Evolutionary conservation across 106 monocot species (phyloP).

Genomic region (Dendrobium nobile): DNA sequence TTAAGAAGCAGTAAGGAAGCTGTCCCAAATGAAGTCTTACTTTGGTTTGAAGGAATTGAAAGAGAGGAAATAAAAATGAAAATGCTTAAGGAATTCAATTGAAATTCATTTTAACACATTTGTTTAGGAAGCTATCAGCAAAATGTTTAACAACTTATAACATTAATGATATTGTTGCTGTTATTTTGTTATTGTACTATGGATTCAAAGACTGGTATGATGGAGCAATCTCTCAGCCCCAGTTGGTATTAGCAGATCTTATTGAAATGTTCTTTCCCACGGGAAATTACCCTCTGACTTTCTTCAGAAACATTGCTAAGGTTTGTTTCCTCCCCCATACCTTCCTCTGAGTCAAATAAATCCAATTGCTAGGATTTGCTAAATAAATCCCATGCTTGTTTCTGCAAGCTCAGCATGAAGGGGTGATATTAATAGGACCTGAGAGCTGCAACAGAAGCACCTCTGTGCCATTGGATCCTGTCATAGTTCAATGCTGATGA

Average conservation of each 20-base stretch:
- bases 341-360: not conserved
- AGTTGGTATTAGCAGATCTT: constrained; percentile 83
- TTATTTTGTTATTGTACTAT: not conserved
- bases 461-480: constrained; percentile 56
- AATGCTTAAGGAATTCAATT: too few relatives aligned
- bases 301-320: constrained; percentile 85
- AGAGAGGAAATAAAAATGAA: too few relatives aligned
- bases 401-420: constrained; percentile 45
- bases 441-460: constrained; percentile 46
- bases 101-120: too few relatives aligned
- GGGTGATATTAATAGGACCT: constrained; percentile 30
- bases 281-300: constrained; percentile 71
- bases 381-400: not conserved
- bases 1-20: too few relatives aligned
- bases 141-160: not conserved
- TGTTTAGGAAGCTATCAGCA: too few relatives aligned
- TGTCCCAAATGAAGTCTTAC: too few relatives aligned
- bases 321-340: constrained; percentile 18
- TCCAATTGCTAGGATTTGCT: not conserved
- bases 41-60: too few relatives aligned
- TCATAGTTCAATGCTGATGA: constrained; percentile 22
- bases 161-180: not conserved
- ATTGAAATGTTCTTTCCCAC: constrained; percentile 79
- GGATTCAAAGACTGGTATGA: constrained; percentile 70
- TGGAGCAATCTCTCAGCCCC: constrained; percentile 85